Base-by-base conservation (phyloP, 805 yeast species). In the Torulaspora gathmanii region DNA sequence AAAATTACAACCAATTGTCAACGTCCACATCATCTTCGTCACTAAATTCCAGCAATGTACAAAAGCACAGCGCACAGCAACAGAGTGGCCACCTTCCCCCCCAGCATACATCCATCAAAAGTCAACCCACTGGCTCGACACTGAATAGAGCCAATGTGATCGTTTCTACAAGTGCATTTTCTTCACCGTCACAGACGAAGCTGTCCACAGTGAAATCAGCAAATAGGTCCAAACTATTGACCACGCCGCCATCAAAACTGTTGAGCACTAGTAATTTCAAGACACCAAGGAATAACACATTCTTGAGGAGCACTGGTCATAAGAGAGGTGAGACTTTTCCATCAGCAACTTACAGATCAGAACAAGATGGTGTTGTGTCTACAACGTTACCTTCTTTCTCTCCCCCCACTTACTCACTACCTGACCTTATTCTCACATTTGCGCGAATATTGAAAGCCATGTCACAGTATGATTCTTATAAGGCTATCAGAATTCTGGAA, bases 401-500 rank as follows among this genome's bases (percentile, higher is more conserved):
- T 5, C 17, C 48, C 8, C 34, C 51, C 6, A 39, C 42, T 27
- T 40, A 46, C 17, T 31, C 52, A 10, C 34, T 49, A 13, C 45
- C 44, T 39, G 50, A 48, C 33, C 35, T 57, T 1, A 39, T 58
- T 16, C 55, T 50, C 33, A 47, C 46, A 3, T 54, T 58, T 37
- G 53, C 55, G 5, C 47, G 52, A 22, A 49, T 56, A 15, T 30
- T 54, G 22, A 54, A 53, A 30, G 40, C 56, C 5, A 49, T 57
- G 8, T 50, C 59, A 3, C 70, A 74, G 34, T 90, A 77, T 63
- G 93, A 90, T 57, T 86, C 95, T 53, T 80, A 79, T 58, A 80
- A 83, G 56, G 95, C 97, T 0, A 78, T 90, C 8, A 67, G 91
- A 44, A 68, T 79, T 2, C 69, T 91, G 25, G 79, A 78, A 43